These are phyloP conservation scores for Grosmannia penicillata DNA, from an alignment of 2,329 filamentous ascomycete genomes.

Conservation along the genomic window DNA sequence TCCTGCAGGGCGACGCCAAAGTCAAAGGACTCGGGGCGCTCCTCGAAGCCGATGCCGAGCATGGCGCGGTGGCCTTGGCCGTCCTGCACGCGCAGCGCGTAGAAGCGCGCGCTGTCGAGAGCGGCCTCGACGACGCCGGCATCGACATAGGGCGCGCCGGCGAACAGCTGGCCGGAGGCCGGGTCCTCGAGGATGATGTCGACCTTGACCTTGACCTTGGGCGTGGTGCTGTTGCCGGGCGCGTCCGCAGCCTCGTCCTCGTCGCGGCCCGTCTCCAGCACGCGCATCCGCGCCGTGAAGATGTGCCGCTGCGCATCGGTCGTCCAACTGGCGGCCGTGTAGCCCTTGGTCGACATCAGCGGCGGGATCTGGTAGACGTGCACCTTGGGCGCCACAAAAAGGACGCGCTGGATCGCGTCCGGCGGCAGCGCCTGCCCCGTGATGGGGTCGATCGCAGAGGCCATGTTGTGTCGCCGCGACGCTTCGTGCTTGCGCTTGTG, in stretches of 20 bases:
- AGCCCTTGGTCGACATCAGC: conserved; percentile 61
- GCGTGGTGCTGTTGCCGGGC: conserved; percentile 9
- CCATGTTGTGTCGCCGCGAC: too few relatives aligned
- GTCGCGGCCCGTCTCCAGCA: conserved; percentile 57
- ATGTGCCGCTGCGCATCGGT: conserved; percentile 57
- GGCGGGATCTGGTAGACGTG: conserved; percentile 85
- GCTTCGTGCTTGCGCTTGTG: too few relatives aligned
- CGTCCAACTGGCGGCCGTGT: conserved; percentile 68
- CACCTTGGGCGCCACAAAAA: conserved; percentile 60
- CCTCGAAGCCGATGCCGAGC: conserved; percentile 76
- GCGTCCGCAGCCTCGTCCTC: conserved; percentile 22
- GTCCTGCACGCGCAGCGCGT: conserved; percentile 67
- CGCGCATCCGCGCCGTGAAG: conserved; percentile 69
- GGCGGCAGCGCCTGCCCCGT: conserved; percentile 53
- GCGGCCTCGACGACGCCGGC: conserved; percentile 58
- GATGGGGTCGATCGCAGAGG: conserved; percentile 50
- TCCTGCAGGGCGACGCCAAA: conserved; percentile 71
- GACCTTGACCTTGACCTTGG: conserved; percentile 45
- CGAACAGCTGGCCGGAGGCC: conserved; percentile 60
- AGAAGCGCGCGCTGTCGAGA: conserved; percentile 69
- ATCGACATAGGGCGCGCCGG: conserved; percentile 63
- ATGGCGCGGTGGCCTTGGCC: conserved; percentile 61
- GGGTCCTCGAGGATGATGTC: conserved; percentile 71
- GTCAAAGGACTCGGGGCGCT: conserved; percentile 74
- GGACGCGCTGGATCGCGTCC: conserved; percentile 71